These are phyloP conservation scores for Gracilaria domingensis DNA, from an alignment of 23 red algal genomes.

Conservation along the genomic window DNA sequence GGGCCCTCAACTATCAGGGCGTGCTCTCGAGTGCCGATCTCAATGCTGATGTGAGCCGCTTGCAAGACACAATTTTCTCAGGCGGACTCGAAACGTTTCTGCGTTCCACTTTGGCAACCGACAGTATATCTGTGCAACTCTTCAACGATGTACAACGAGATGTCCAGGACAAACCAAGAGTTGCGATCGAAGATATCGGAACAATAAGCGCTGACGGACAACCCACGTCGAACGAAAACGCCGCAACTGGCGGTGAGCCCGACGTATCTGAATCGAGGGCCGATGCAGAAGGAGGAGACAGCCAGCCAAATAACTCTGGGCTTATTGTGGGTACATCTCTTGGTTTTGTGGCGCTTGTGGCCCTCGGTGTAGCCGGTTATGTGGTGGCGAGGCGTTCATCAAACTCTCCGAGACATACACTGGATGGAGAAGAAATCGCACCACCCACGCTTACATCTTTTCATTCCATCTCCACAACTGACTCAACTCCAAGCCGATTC, in stretches of 20 bases:
- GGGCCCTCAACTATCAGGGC: constrained; percentile 1
- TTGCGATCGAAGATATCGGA: background rate
- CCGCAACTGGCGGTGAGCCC: background rate
- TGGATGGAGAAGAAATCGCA: constrained; percentile 4
- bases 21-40: background rate
- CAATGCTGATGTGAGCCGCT: background rate
- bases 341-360: background rate
- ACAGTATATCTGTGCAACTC: background rate
- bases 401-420: constrained; percentile 3
- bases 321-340: background rate
- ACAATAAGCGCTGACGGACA: background rate
- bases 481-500: constrained; percentile 19
- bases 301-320: background rate
- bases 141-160: background rate
- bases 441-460: constrained; percentile 7
- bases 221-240: background rate
- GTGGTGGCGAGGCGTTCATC: background rate
- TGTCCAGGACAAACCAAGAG: background rate
- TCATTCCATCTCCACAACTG: background rate
- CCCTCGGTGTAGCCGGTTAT: background rate
- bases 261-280: background rate
- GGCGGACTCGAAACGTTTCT: background rate
- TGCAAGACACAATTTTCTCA: background rate
- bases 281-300: background rate
- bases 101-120: background rate